Evolutionary conservation across 1,139 yeast species (phyloP).

Genomic region (Taphrina betulina): DNA sequence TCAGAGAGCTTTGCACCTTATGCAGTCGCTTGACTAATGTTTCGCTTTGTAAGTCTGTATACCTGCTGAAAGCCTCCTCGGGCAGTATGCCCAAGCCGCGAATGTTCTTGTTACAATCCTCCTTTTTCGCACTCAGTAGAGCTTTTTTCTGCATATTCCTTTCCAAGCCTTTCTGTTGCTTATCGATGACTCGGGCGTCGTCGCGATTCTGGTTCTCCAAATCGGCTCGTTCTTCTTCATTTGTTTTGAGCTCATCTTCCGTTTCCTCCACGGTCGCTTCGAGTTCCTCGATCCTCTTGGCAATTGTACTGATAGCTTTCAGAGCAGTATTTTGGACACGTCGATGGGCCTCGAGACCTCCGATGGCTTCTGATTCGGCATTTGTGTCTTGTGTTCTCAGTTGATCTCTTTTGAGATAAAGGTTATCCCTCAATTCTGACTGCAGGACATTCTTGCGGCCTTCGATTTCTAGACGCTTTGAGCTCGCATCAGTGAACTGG

Average conservation of each 20-base stretch:
- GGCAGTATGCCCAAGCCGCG: constrained; percentile 84
- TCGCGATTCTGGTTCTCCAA: constrained; percentile 60
- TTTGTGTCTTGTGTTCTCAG: constrained; percentile 35
- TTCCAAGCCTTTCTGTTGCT: constrained; percentile 65
- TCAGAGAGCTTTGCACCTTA: constrained; percentile 57
- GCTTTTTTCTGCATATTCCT: constrained; percentile 65
- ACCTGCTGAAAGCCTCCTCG: constrained; percentile 70
- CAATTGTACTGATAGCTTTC: constrained; percentile 44
- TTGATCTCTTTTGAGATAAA: constrained; percentile 50
- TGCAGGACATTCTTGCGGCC: constrained; percentile 53
- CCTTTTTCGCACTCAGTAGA: constrained; percentile 60
- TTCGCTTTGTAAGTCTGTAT: constrained; percentile 51
- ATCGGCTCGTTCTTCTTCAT: constrained; percentile 50
- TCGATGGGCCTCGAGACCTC: constrained; percentile 39
- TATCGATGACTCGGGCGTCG: constrained; percentile 59
- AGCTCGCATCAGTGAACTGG: constrained; percentile 49
- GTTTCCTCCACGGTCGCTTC: constrained; percentile 37
- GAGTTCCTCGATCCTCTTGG: constrained; percentile 41
- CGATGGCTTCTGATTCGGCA: constrained; percentile 38
- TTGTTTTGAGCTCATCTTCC: constrained; percentile 34
- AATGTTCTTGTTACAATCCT: constrained; percentile 69
- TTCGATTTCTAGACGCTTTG: constrained; percentile 53
- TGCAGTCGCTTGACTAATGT: constrained; percentile 59
- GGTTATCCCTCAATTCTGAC: constrained; percentile 60
- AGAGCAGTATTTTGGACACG: constrained; percentile 44